These are phyloP conservation scores for Nannochloris sp. DNA, from an alignment of 139 green algal genomes.

Conservation along the genomic window DNA sequence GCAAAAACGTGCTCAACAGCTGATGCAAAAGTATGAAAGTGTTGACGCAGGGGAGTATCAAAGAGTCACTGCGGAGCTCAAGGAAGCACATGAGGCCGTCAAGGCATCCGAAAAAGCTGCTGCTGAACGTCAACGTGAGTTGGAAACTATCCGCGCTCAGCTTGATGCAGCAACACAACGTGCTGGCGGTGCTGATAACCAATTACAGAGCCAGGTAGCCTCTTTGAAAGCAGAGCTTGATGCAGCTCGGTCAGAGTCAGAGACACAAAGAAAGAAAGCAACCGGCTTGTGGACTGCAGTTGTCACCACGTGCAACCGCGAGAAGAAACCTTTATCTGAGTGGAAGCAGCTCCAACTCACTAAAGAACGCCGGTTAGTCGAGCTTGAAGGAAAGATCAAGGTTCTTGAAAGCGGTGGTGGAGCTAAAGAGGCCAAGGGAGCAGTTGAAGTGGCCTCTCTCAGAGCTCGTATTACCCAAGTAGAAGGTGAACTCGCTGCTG, in stretches of 20 bases:
- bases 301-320: slow-evolving; percentile 15
- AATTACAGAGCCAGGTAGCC: neutral
- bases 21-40: slow-evolving; percentile 41
- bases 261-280: neutral
- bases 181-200: neutral
- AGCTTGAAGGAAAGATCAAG: slow-evolving; percentile 17
- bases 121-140: neutral
- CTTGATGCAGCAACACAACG: neutral
- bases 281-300: neutral
- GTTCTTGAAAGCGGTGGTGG: neutral
- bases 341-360: slow-evolving; percentile 5
- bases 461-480: slow-evolving; percentile 2
- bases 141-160: neutral
- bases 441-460: slow-evolving; percentile 1
- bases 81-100: neutral
- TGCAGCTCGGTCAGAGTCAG: slow-evolving; percentile 1
- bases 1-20: slow-evolving; percentile 33
- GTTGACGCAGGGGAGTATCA: slow-evolving; percentile 42
- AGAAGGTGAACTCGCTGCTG: slow-evolving; percentile 7
- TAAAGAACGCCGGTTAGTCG: slow-evolving; percentile 18
- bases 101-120: neutral
- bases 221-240: neutral
- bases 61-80: slow-evolving; percentile 28
- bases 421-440: neutral
- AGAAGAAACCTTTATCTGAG: slow-evolving; percentile 6